Base-by-base conservation (phyloP, 305 asterid genomes). In the Andrographis paniculata region DNA sequence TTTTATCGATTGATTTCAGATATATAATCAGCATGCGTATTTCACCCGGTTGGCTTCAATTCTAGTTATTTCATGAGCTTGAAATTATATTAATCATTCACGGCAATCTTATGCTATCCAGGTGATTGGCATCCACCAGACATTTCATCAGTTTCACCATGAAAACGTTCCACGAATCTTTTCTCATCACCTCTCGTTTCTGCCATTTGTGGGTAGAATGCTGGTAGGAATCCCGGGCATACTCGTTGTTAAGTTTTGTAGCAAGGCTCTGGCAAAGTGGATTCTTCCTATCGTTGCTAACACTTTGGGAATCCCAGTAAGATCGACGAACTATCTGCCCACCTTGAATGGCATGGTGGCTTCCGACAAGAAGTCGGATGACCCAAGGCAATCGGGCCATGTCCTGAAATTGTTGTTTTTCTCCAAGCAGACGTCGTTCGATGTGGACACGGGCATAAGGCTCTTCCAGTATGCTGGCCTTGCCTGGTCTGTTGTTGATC, bases 401-500 rank as follows among this genome's bases (percentile, higher is more conserved):
- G 45, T 80, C 61, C 94, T 69, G 50, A 89, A 71, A 60, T 38
- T 77, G 12, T 60, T 75, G 14, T 69, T 76, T 61, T 81, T 82
- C 71, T 74, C 88, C 48, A 64, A 56, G 40, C 88, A 82, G 61
- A 73, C 75, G 39, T 71, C 79, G 4, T 82, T 78, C 45, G 94
- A 91, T 51, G 81, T 91, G 20, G 96, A 86, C 69, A 91, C 96
- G 6, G 95, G 98, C 68, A 82, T 80, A 58, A 80, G 96, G 79
- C 83, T 91, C 64, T 50, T 91, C 61, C 99, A 91, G 64, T 91
- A 91, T 44, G 69, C 95, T 61, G 94, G 95, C 50, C 92, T 86
- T 55, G 95, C 95, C 14, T 91, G 96, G 95, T 83, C 94, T 4
- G 93, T 83, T 20, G 98, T 83, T 56, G 98, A 83, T 61, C 96